Evolutionary conservation across 768 basidiomycete species (phyloP).

Genomic region (Calocybe gangraenosa): DNA sequence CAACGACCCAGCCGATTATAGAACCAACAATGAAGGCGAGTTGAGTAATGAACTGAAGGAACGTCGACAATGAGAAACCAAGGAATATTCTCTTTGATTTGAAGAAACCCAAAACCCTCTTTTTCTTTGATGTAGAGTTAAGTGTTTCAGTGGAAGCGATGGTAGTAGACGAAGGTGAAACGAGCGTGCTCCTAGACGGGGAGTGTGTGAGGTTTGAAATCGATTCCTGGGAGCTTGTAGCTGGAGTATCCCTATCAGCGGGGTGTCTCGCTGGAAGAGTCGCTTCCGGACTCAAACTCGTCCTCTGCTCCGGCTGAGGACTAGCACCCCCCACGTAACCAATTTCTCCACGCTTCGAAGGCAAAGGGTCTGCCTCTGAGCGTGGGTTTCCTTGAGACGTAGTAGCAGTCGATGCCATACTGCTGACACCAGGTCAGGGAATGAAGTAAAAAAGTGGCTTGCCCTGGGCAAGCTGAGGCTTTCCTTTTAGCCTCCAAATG

Average conservation of each 20-base stretch:
- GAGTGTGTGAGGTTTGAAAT: slow-evolving; percentile 11
- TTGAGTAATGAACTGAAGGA: slow-evolving; percentile 39
- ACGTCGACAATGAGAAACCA: slow-evolving; percentile 44
- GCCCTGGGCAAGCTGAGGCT: slow-evolving; percentile 38
- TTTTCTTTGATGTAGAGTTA: slow-evolving; percentile 25
- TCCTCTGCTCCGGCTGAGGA: slow-evolving; percentile 14
- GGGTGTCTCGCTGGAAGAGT: slow-evolving; percentile 43
- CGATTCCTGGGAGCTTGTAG: slow-evolving; percentile 4
- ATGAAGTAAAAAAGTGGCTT: slow-evolving; percentile 20
- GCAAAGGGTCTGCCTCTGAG: slow-evolving; percentile 58
- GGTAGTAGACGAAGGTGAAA: slow-evolving; percentile 17
- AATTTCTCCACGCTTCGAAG: slow-evolving; percentile 62
- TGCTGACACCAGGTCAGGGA: slow-evolving; percentile 18
- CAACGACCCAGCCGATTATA: slow-evolving; percentile 53
- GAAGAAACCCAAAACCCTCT: slow-evolving; percentile 33
- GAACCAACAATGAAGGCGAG: slow-evolving; percentile 38
- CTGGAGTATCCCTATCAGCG: slow-evolving; percentile 32
- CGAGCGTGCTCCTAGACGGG: slow-evolving; percentile 11
- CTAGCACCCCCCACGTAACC: slow-evolving; percentile 48
- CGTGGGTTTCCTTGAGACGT: slow-evolving; percentile 26
- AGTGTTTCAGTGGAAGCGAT: slow-evolving; percentile 12
- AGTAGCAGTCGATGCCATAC: slow-evolving; percentile 26
- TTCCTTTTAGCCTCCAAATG: background rate
- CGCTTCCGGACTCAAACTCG: slow-evolving; percentile 17
- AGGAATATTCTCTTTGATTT: slow-evolving; percentile 34